A percentile compares a stretch with the other conserved stretches of the same genome.
Conservation (phyloP, 1,139 yeast species). For the Kurtzmaniella natalensis region DNA sequence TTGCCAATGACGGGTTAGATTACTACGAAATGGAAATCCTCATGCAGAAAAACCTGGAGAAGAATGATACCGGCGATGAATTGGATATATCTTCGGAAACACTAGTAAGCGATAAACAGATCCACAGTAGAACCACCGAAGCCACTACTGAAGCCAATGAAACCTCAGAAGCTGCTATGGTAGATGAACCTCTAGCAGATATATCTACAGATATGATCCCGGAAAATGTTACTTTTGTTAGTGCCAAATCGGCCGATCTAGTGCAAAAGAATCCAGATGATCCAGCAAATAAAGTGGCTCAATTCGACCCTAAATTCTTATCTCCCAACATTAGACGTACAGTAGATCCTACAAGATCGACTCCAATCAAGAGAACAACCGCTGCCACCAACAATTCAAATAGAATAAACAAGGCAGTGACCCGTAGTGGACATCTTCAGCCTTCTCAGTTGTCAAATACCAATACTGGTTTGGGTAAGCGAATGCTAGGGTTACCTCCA, state of each 20-base stretch:
- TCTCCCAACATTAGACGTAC: slow-evolving; percentile 51
- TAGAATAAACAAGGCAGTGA: slow-evolving; percentile 9
- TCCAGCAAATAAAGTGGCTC: slow-evolving; percentile 29
- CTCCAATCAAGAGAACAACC: slow-evolving; percentile 46
- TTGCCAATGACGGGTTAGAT: slow-evolving; percentile 21
- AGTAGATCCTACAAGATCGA: slow-evolving; percentile 55
- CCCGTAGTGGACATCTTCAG: slow-evolving; percentile 1
- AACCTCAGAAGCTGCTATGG: not conserved
- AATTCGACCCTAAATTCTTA: slow-evolving; percentile 45
- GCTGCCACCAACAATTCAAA: slow-evolving; percentile 28
- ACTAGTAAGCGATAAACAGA: no score
- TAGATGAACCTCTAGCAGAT: no score
- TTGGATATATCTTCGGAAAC: not conserved
- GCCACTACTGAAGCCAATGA: not conserved
- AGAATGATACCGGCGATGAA: slow-evolving; percentile 9
- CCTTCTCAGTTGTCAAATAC: not conserved
- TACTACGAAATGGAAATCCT: slow-evolving; percentile 26
- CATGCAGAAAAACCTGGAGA: slow-evolving; percentile 13
- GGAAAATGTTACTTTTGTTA: slow-evolving; percentile 43
- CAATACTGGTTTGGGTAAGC: slow-evolving; percentile 8
- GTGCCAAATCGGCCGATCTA: slow-evolving; percentile 55
- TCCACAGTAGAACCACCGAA: not conserved
- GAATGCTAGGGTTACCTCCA: slow-evolving; percentile 9
- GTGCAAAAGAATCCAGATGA: slow-evolving; percentile 43
- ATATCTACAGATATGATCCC: slow-evolving; percentile 7